These are phyloP conservation scores for Penicillium longicatenatum DNA, from an alignment of 495 filamentous ascomycete genomes.

Conservation along the genomic window DNA sequence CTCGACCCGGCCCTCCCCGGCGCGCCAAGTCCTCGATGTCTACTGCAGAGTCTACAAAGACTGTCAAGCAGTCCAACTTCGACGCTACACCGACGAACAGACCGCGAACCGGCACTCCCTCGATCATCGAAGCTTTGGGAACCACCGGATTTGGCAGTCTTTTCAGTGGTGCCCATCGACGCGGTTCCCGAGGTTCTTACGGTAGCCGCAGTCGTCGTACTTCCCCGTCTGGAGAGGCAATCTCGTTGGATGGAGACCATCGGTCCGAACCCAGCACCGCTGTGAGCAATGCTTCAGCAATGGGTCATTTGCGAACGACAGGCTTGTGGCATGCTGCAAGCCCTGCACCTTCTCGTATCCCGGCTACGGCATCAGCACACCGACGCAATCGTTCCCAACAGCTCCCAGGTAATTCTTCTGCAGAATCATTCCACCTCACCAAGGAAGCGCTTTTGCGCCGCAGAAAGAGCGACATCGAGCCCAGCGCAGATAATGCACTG, in stretches of 20 bases:
- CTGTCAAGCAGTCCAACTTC: conserved; percentile 51
- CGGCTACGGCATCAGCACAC: conserved; percentile 22
- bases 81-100: conserved; percentile 29
- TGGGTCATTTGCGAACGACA: conserved; percentile 60
- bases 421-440: conserved; percentile 49
- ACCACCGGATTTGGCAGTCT: conserved; percentile 55
- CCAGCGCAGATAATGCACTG: conserved; percentile 26
- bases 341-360: conserved; percentile 6
- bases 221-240: conserved; percentile 58
- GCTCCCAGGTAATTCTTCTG: conserved; percentile 35
- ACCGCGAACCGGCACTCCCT: conserved; percentile 44
- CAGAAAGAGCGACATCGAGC: conserved; percentile 34
- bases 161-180: conserved; percentile 56
- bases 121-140: conserved; percentile 50
- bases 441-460: conserved; percentile 45
- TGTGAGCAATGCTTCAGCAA: conserved; percentile 61
- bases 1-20: conserved; percentile 47
- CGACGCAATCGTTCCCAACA: conserved; percentile 45
- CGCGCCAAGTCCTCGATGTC: conserved; percentile 60
- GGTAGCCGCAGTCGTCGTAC: conserved; percentile 51
- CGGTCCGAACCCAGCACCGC: conserved; percentile 65
- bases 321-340: conserved; percentile 41
- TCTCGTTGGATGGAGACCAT: conserved; percentile 58
- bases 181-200: conserved; percentile 50
- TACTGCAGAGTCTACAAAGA: conserved; percentile 62